Evolutionary conservation across 306 rosid genomes (phyloP).

Genomic region (Gillenia trifoliata): DNA sequence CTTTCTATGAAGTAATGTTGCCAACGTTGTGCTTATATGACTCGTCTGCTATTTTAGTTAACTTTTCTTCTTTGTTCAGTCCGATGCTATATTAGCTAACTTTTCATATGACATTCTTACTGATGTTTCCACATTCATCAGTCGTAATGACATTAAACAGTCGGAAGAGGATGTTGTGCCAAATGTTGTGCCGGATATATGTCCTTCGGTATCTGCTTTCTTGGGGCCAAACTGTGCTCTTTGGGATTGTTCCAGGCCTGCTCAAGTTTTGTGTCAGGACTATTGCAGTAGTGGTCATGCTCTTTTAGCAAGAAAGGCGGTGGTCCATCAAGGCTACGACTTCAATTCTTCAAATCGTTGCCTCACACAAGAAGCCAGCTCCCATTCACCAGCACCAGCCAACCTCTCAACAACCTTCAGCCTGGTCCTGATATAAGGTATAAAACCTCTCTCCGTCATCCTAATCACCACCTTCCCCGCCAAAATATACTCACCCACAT

Average conservation of each 20-base stretch:
- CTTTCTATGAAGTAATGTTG: neutral
- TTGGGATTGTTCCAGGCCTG: constrained; percentile 96
- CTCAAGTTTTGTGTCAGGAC: constrained; percentile 69
- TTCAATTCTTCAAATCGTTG: constrained; percentile 51
- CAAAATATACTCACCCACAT: constrained; percentile 58
- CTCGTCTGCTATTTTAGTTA: neutral
- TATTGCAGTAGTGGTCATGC: constrained; percentile 89
- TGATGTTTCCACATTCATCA: neutral
- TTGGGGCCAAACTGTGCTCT: constrained; percentile 92
- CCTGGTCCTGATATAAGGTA: constrained; percentile 63
- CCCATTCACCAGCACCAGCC: constrained; percentile 58
- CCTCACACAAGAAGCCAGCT: constrained; percentile 72
- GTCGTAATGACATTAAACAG: neutral
- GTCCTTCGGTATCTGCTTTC: constrained; percentile 89
- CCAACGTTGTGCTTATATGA: neutral
- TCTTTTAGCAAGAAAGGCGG: constrained; percentile 70
- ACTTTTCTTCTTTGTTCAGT: neutral
- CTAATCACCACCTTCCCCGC: constrained; percentile 66
- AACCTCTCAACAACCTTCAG: constrained; percentile 77
- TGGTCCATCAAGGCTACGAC: too few species aligned
- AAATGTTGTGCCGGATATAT: constrained; percentile 64
- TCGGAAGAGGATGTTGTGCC: constrained; percentile 49
- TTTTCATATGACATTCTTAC: neutral
- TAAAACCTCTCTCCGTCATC: constrained; percentile 50
- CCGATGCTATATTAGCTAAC: neutral